Conservation (phyloP, 148 eudicot genomes). For the Tetragonia tetragonoides region DNA sequence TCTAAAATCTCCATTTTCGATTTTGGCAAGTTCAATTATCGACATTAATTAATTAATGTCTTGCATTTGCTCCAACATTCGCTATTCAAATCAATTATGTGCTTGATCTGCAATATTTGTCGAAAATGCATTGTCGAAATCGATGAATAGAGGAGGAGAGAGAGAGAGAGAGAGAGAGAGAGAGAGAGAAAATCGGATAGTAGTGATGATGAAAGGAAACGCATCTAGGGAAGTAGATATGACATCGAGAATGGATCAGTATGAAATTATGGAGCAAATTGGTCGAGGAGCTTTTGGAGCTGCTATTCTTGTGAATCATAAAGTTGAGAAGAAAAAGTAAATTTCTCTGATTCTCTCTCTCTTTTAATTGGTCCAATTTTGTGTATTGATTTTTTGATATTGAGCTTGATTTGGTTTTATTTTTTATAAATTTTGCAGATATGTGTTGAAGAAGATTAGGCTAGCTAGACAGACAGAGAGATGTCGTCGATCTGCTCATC, state of each 20-base stretch:
- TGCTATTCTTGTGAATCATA: slow-evolving; percentile 93
- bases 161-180: neutral
- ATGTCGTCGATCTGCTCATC: slow-evolving; percentile 97
- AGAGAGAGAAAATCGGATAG: neutral
- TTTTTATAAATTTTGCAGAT: slow-evolving; percentile 40
- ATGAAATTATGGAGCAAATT: slow-evolving; percentile 99
- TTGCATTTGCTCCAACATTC: neutral
- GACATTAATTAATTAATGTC: neutral
- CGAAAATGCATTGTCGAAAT: slow-evolving; percentile 5
- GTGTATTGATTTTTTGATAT: neutral
- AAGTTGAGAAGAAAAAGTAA: slow-evolving; percentile 77
- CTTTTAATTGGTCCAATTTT: neutral
- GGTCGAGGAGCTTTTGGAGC: slow-evolving; percentile 99
- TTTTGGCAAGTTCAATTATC: neutral
- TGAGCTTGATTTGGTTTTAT: neutral
- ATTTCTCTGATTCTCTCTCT: neutral
- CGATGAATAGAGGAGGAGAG: neutral
- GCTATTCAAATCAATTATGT: neutral
- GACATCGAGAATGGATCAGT: slow-evolving; percentile 96
- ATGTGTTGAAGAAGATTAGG: slow-evolving; percentile 94
- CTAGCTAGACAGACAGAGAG: slow-evolving; percentile 96
- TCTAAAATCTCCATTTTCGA: neutral
- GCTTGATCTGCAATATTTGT: slow-evolving; percentile 4
- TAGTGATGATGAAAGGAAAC: neutral
- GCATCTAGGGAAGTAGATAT: slow-evolving; percentile 28